Conservation (phyloP, 2,329 filamentous ascomycete genomes). For the Ceratocystis lukuohia region DNA sequence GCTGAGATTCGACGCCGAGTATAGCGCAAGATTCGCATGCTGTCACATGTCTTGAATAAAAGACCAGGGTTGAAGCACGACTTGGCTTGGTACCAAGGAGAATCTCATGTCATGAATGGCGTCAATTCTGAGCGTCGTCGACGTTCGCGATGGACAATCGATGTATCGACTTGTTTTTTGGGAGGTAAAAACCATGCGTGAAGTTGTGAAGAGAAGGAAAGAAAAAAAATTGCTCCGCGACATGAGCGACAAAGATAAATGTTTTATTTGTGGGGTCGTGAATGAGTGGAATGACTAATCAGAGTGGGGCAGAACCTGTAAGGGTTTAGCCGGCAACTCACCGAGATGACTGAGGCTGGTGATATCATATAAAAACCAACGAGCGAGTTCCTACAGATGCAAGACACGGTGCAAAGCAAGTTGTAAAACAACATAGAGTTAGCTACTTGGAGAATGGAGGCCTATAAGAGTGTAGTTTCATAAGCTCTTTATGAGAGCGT, state of each 20-base stretch:
- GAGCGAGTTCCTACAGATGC: neutral
- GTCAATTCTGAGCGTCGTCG: no score
- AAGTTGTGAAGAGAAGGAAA: neutral
- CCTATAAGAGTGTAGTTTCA: no score
- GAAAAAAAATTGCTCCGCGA: neutral
- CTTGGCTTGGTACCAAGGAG: neutral
- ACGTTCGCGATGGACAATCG: neutral
- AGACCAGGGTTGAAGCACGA: constrained; percentile 1
- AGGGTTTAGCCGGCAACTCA: constrained; percentile 6
- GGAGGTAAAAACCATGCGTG: neutral
- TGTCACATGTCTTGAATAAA: neutral
- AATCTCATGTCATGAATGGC: no score
- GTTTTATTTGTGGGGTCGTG: constrained; percentile 13
- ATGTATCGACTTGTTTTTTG: neutral
- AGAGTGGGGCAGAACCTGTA: neutral
- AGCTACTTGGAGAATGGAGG: no score
- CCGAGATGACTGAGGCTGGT: neutral
- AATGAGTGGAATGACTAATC: constrained; percentile 14
- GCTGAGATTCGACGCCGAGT: no score
- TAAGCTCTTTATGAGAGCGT: no score
- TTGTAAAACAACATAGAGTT: neutral
- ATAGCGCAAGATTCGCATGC: neutral
- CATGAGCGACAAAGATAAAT: constrained; percentile 9
- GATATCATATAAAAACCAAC: neutral
- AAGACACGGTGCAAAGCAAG: neutral